These are phyloP conservation scores for Umbelopsis sp. DNA, from an alignment of 371 early-diverging fungal species.

Conservation along the genomic window DNA sequence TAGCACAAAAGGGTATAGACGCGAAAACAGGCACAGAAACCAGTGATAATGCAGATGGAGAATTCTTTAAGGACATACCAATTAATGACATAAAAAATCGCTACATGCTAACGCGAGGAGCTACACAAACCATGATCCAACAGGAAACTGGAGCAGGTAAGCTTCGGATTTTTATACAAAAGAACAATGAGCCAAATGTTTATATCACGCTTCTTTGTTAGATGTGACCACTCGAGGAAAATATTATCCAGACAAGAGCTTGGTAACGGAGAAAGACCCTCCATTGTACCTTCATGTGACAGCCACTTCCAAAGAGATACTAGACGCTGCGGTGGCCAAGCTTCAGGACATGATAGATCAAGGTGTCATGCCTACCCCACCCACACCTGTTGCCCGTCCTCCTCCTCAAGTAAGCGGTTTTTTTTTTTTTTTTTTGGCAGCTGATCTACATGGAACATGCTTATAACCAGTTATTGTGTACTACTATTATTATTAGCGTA, in stretches of 20 bases:
- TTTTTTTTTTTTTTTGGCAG: background rate
- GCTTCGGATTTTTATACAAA: background rate
- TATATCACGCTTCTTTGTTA: conserved; percentile 18
- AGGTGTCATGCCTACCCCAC: conserved; percentile 33
- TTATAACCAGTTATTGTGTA: background rate
- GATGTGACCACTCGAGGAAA: conserved; percentile 86
- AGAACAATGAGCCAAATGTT: background rate
- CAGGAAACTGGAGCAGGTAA: conserved; percentile 75
- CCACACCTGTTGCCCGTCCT: conserved; percentile 14
- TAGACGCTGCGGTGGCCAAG: conserved; percentile 73
- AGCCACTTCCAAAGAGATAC: conserved; percentile 65
- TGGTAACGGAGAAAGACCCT: conserved; percentile 77
- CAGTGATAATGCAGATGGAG: conserved; percentile 38
- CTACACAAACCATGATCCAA: conserved; percentile 74
- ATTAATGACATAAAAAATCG: conserved; percentile 86
- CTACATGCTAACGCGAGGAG: conserved; percentile 78
- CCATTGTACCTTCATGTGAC: conserved; percentile 79
- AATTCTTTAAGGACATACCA: conserved; percentile 65
- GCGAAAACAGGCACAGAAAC: conserved; percentile 24
- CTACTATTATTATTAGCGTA: conserved; percentile 34
- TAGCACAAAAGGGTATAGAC: conserved; percentile 58
- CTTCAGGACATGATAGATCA: conserved; percentile 77
- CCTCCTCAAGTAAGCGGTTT: background rate
- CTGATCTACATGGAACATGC: too few species aligned
- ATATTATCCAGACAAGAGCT: conserved; percentile 72